These are phyloP conservation scores for Xylaria sp. DNA, from an alignment of 2,329 filamentous ascomycete species.

Conservation along the genomic window DNA sequence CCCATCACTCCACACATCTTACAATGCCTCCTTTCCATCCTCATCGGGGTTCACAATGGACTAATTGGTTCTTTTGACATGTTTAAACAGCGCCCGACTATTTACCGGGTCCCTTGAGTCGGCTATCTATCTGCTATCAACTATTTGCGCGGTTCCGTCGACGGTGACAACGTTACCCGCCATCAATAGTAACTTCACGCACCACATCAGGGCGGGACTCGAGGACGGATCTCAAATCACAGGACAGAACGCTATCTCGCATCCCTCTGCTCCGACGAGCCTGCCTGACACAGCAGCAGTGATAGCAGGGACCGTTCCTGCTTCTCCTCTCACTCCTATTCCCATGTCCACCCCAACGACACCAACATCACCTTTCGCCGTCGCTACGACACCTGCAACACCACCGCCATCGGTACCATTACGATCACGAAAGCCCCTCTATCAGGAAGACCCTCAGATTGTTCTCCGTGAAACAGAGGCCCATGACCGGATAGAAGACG, in stretches of 20 bases:
- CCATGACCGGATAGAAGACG: conserved; percentile 79
- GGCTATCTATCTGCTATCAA: conserved; percentile 88
- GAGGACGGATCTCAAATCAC: conserved; percentile 81
- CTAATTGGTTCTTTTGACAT: conserved; percentile 4
- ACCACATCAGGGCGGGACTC: conserved; percentile 90
- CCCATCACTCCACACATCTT: neutral
- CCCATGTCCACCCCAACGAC: neutral
- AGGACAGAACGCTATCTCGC: conserved; percentile 92
- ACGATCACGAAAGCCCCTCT: conserved; percentile 41
- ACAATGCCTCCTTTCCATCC: neutral
- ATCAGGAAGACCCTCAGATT: conserved; percentile 15
- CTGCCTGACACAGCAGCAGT: conserved; percentile 49
- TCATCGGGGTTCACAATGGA: neutral
- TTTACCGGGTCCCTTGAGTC: conserved; percentile 94
- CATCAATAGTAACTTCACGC: conserved; percentile 94
- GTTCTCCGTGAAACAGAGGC: conserved; percentile 56
- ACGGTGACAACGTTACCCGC: conserved; percentile 84
- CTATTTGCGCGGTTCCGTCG: conserved; percentile 84
- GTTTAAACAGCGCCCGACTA: conserved; percentile 69
- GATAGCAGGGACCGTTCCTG: conserved; percentile 28
- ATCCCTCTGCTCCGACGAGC: conserved; percentile 76
- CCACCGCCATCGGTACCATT: conserved; percentile 38
- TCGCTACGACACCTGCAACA: conserved; percentile 39
- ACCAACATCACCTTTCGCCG: conserved; percentile 29
- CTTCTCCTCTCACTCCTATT: neutral